A percentile compares a stretch with the other conserved stretches of the same genome.
Evolutionary conservation across 768 basidiomycete genomes (phyloP).

Genomic region (Mrakia gelida): DNA sequence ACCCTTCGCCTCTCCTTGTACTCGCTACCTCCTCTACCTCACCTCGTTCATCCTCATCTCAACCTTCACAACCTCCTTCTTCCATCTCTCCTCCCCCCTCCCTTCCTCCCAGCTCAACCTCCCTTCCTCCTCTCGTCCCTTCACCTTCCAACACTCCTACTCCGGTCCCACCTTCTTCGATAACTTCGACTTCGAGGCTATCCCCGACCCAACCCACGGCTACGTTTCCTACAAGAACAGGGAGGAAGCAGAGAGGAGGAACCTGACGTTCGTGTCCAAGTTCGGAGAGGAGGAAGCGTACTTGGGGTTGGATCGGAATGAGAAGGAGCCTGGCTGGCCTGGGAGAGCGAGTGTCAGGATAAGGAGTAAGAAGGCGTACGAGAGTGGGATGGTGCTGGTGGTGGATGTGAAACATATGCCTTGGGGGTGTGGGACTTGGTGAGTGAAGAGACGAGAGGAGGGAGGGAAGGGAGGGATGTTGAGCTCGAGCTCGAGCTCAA

Average conservation of each 20-base stretch:
- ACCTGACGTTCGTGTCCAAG: slow-evolving; percentile 12
- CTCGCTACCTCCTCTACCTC: background rate
- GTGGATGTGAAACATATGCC: slow-evolving; percentile 18
- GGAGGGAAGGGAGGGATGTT: background rate
- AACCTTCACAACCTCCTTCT: background rate
- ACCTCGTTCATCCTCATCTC: slow-evolving; percentile 2
- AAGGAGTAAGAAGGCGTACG: slow-evolving; percentile 4
- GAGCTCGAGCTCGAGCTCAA: slow-evolving; percentile 9
- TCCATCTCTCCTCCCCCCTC: background rate
- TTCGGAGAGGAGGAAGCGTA: background rate
- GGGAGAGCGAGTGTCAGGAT: slow-evolving; percentile 16
- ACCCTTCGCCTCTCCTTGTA: background rate
- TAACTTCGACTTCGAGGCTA: slow-evolving; percentile 7
- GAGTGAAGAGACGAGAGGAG: background rate
- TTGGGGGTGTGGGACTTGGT: slow-evolving; percentile 18
- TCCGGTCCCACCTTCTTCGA: slow-evolving; percentile 10
- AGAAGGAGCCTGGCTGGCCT: background rate
- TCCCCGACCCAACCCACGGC: slow-evolving; percentile 12
- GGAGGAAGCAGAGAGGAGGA: background rate
- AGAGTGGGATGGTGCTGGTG: slow-evolving; percentile 7
- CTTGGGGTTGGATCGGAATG: background rate
- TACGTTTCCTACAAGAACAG: slow-evolving; percentile 2
- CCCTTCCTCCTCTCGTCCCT: background rate
- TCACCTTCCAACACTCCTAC: slow-evolving; percentile 11
- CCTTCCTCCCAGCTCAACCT: background rate